Percentiles rank a stretch among this genome's conserved stretches.
Conservation (phyloP, 2,329 filamentous ascomycete species). For the Monosporascus cannonballus region DNA sequence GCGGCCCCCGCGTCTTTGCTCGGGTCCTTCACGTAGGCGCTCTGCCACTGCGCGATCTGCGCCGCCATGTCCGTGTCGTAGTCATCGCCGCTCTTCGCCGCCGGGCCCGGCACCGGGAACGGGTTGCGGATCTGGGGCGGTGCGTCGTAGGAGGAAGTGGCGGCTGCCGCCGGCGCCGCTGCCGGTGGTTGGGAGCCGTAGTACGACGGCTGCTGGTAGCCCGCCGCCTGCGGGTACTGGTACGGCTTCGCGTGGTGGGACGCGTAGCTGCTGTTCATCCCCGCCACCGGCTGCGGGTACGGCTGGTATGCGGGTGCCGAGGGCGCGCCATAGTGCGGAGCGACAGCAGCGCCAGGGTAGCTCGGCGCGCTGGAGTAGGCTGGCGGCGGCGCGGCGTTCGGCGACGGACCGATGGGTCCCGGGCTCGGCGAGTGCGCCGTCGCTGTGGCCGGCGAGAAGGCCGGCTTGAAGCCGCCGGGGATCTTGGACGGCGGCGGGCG, state of each 20-base stretch:
- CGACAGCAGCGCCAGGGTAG: slow-evolving; percentile 32
- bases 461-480: slow-evolving; percentile 40
- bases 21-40: slow-evolving; percentile 61
- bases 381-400: slow-evolving; percentile 31
- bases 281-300: slow-evolving; percentile 23
- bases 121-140: slow-evolving; percentile 74
- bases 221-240: slow-evolving; percentile 22
- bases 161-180: slow-evolving; percentile 26
- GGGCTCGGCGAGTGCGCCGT: slow-evolving; percentile 23
- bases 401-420: slow-evolving; percentile 18
- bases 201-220: slow-evolving; percentile 23
- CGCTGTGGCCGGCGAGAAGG: slow-evolving; percentile 39
- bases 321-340: slow-evolving; percentile 37
- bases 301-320: slow-evolving; percentile 30
- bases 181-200: slow-evolving; percentile 23
- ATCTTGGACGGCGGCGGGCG: slow-evolving; percentile 61
- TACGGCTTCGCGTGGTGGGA: slow-evolving; percentile 17
- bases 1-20: slow-evolving; percentile 43
- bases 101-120: slow-evolving; percentile 59
- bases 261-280: slow-evolving; percentile 12
- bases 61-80: slow-evolving; percentile 79
- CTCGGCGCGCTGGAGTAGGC: slow-evolving; percentile 30
- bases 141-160: slow-evolving; percentile 39
- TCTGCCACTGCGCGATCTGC: slow-evolving; percentile 93
- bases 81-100: slow-evolving; percentile 30